A percentile compares a stretch with the other conserved stretches of the same genome.
Conservation (phyloP, 192 early-diverging fungal species). For the Linnemannia elongata region DNA sequence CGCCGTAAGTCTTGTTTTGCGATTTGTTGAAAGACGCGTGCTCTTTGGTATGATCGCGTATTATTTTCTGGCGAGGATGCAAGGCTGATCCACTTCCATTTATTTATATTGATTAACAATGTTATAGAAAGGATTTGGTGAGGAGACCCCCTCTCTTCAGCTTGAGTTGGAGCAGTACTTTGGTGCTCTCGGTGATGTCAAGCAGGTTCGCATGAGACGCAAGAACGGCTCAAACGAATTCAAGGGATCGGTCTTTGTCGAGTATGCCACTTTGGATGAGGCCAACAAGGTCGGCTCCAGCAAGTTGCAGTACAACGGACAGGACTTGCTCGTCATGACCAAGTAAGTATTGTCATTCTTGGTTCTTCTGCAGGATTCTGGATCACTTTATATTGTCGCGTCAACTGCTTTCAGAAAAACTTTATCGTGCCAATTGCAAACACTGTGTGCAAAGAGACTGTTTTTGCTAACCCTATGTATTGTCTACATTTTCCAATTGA, state of each 20-base stretch:
- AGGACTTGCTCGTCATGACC: constrained; percentile 60
- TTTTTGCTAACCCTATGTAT: not conserved
- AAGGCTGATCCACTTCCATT: constrained; percentile 14
- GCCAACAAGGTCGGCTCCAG: constrained; percentile 62
- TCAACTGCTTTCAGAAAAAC: no score
- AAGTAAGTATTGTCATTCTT: constrained; percentile 49
- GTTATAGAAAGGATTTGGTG: constrained; percentile 59
- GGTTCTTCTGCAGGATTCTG: not conserved
- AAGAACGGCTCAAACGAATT: constrained; percentile 16
- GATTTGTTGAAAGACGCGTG: not conserved
- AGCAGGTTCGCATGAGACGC: constrained; percentile 52
- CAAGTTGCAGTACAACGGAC: constrained; percentile 58
- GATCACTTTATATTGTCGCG: not conserved
- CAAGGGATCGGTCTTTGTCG: constrained; percentile 68
- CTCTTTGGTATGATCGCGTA: not conserved
- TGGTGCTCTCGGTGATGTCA: constrained; percentile 55
- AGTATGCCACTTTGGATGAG: constrained; percentile 63
- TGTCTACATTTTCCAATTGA: not conserved
- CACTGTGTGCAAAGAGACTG: not conserved
- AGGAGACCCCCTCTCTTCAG: constrained; percentile 50
- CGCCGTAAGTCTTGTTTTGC: constrained; percentile 56
- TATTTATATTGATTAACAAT: not conserved
- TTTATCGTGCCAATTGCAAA: not conserved
- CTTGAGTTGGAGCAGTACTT: constrained; percentile 63
- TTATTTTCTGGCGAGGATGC: not conserved